These are phyloP conservation scores for Alternaria arbusti DNA, from an alignment of 2,329 filamentous ascomycete genomes.

Conservation along the genomic window DNA sequence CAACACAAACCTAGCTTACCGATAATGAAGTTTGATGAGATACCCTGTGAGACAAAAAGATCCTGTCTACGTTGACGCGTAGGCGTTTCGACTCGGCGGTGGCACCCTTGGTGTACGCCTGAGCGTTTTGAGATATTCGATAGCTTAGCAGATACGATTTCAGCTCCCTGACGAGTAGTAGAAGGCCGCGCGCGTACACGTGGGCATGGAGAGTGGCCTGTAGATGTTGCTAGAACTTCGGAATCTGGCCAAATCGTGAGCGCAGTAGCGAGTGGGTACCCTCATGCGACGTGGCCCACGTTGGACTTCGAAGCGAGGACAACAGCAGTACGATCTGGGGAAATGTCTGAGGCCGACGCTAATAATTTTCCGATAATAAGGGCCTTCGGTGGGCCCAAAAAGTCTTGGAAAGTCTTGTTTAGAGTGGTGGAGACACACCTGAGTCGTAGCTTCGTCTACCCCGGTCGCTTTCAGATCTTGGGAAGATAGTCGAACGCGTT, in stretches of 20 bases:
- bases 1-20: background rate
- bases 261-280: background rate
- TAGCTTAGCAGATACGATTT: background rate
- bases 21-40: accelerated
- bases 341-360: background rate
- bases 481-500: background rate
- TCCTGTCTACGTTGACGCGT: accelerated
- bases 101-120: background rate
- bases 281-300: background rate
- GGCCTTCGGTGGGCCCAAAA: background rate
- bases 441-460: background rate
- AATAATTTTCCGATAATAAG: background rate
- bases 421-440: background rate
- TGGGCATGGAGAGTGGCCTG: background rate
- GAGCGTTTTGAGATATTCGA: background rate
- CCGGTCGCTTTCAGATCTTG: background rate
- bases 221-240: background rate
- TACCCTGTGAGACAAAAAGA: accelerated
- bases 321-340: background rate
- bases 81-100: accelerated
- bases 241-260: background rate
- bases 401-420: background rate
- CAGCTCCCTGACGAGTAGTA: background rate
- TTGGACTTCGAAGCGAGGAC: background rate
- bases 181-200: background rate